These are phyloP conservation scores for Calocera viscosa DNA, from an alignment of 768 basidiomycete genomes.

Conservation along the genomic window DNA sequence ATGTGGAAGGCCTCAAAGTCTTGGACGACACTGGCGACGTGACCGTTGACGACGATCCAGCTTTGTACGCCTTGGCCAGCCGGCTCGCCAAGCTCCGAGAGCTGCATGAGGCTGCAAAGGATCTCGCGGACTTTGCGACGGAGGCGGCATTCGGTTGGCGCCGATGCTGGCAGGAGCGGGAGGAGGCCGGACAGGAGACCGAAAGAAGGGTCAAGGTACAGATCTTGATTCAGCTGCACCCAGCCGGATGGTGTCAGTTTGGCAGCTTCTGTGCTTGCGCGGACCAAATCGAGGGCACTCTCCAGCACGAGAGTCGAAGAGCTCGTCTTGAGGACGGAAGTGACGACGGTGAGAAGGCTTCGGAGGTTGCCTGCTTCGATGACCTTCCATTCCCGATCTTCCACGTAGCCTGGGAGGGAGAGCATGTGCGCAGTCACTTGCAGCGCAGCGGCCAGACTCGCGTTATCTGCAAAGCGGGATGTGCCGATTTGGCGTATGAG, in stretches of 20 bases:
- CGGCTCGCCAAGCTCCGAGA: background rate
- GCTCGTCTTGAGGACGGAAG: background rate
- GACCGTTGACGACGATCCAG: background rate
- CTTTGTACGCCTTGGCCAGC: background rate
- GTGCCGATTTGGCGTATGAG: background rate
- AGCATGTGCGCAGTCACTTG: background rate
- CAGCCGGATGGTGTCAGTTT: background rate
- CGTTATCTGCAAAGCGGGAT: background rate
- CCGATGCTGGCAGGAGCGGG: background rate
- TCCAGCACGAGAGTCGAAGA: background rate
- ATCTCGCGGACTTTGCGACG: background rate
- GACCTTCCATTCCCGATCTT: background rate
- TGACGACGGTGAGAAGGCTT: background rate
- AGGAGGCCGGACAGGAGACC: background rate
- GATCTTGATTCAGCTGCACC: background rate
- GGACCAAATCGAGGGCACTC: background rate
- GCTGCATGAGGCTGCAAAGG: background rate
- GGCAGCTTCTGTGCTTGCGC: background rate
- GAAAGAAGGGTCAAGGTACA: background rate
- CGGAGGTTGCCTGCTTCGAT: constrained; percentile 1
- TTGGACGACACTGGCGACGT: background rate
- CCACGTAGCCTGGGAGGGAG: background rate
- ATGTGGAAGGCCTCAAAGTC: background rate
- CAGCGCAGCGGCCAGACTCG: background rate
- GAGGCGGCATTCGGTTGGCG: background rate